phyloP scores from a whole-genome alignment of 2,329 filamentous ascomycete species.

The Monosporascus sp. region DNA sequence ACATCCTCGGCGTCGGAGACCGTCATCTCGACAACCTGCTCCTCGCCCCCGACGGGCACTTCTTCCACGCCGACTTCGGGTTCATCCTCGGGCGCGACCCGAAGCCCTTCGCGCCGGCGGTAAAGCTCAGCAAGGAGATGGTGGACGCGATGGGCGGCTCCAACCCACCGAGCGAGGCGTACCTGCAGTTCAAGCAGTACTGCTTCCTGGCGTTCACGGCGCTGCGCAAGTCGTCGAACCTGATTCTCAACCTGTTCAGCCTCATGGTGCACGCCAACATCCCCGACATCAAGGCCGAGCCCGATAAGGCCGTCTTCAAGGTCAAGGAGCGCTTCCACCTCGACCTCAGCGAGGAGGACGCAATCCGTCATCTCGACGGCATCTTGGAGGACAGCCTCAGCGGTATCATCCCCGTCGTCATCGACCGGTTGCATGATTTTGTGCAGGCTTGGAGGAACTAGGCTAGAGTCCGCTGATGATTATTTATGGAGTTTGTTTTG shows the following conservation, averaged over 20 bases:
- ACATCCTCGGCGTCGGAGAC: slow-evolving; percentile 92
- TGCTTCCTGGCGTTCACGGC: slow-evolving; percentile 94
- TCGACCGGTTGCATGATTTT: slow-evolving; percentile 90
- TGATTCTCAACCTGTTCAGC: slow-evolving; percentile 92
- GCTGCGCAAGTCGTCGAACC: slow-evolving; percentile 78
- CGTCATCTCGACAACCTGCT: slow-evolving; percentile 94
- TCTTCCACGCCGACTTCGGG: slow-evolving; percentile 98
- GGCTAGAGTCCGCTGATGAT: neutral
- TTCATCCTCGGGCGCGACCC: slow-evolving; percentile 96
- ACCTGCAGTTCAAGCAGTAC: slow-evolving; percentile 87
- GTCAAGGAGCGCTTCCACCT: slow-evolving; percentile 92
- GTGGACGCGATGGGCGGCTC: slow-evolving; percentile 95
- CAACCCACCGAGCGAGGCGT: slow-evolving; percentile 62
- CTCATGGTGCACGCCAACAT: slow-evolving; percentile 98
- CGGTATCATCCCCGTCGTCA: slow-evolving; percentile 86
- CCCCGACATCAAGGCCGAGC: slow-evolving; percentile 86
- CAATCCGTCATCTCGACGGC: slow-evolving; percentile 78
- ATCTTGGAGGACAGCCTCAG: slow-evolving; percentile 88
- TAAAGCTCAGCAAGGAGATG: slow-evolving; percentile 98
- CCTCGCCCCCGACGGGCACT: slow-evolving; percentile 82
- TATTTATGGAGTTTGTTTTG: no score
- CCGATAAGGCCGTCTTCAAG: slow-evolving; percentile 90
- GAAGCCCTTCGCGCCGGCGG: slow-evolving; percentile 92
- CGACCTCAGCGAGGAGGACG: slow-evolving; percentile 87
- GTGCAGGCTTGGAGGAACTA: slow-evolving; percentile 85